Evolutionary conservation across 768 basidiomycete genomes (phyloP).

Genomic region (Boletus sensibilis): DNA sequence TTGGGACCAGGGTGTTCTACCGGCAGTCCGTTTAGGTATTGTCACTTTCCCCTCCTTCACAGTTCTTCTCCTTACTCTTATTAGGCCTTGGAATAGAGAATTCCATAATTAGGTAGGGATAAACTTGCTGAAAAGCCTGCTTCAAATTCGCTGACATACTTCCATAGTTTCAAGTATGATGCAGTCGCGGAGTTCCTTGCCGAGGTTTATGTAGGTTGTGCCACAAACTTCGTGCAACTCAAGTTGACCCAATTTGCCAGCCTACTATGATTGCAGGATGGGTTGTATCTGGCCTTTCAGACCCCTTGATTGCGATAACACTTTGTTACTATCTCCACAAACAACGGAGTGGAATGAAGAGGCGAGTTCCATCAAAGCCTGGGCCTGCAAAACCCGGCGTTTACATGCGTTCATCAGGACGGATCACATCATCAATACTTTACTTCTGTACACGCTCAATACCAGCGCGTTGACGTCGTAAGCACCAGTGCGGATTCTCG

Average conservation of each 20-base stretch:
- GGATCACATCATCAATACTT: slow-evolving; percentile 13
- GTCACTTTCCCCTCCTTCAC: background rate
- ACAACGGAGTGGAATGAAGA: slow-evolving; percentile 10
- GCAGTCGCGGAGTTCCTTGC: background rate
- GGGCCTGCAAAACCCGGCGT: no score
- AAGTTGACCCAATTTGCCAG: background rate
- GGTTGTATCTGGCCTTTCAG: background rate
- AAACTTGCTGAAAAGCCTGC: no score
- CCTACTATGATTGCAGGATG: background rate
- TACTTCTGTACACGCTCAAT: slow-evolving; percentile 18
- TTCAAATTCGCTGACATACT: background rate
- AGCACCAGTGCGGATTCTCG: background rate
- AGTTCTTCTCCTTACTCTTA: background rate
- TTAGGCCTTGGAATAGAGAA: slow-evolving; percentile 12
- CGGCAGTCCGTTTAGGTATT: slow-evolving; percentile 11
- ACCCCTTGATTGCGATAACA: slow-evolving; percentile 5
- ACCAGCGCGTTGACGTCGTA: slow-evolving; percentile 3
- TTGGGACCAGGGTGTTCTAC: background rate
- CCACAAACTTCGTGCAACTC: background rate
- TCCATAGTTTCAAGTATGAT: slow-evolving; percentile 2
- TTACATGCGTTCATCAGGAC: slow-evolving; percentile 6
- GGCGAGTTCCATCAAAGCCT: background rate
- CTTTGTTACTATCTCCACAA: slow-evolving; percentile 13
- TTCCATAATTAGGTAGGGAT: background rate
- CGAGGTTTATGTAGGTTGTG: background rate